A percentile compares a stretch with the other conserved stretches of the same genome.
Conservation (phyloP, 2,329 filamentous ascomycete genomes). For the Ustulina deusta region DNA sequence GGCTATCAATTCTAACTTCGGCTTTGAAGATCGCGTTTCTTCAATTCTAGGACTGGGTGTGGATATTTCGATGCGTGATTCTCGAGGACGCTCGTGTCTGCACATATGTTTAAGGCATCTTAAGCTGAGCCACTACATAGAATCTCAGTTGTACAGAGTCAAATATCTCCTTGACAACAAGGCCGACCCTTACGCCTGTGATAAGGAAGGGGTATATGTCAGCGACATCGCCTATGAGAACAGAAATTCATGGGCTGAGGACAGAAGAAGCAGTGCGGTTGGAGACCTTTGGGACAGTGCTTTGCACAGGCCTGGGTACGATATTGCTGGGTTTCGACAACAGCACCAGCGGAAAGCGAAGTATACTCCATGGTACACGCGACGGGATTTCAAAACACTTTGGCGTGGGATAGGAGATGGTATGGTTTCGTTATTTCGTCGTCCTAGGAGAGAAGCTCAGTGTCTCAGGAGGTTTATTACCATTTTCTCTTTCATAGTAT, state of each 20-base stretch:
- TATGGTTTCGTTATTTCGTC: background rate
- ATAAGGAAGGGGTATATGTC: background rate
- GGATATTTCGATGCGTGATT: background rate
- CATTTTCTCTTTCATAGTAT: no score
- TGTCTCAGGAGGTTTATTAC: background rate
- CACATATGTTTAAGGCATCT: background rate
- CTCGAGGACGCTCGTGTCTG: background rate
- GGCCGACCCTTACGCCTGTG: background rate
- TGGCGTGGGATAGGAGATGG: background rate
- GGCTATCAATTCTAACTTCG: background rate
- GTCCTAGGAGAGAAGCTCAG: background rate
- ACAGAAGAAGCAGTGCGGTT: background rate
- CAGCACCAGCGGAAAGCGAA: background rate
- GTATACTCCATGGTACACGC: background rate
- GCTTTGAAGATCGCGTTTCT: background rate
- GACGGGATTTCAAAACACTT: background rate
- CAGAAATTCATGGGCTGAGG: fast-evolving
- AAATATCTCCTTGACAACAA: background rate
- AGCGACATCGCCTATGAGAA: background rate
- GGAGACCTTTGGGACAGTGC: background rate
- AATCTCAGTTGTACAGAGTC: background rate
- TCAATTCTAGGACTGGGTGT: background rate
- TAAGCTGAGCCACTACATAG: background rate
- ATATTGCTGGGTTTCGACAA: conserved; percentile 1
- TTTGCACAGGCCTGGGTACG: background rate